Conservation (phyloP, 164 flowering plant species). For the Vitis vinifera region ASM3070453v1 NC_081823.1:24997501-24998000, state of each 20-base stretch:
- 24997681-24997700: not conserved
- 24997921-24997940: not conserved
- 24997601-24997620: not conserved
- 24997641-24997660: not conserved
- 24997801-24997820: not conserved
- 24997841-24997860: not conserved
- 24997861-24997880: not conserved
- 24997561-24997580: not conserved
- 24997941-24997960: not conserved
- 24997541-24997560: too few species aligned
- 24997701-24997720: not conserved
- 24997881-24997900: not conserved
- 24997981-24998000: not conserved
- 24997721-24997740: not conserved
- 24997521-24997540: not conserved
- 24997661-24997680: not conserved
- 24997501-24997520: not conserved
- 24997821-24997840: not conserved
- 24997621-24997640: not conserved
- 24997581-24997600: not conserved
- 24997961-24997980: not conserved
- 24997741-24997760: not conserved
- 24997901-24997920: not conserved
- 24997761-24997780: not conserved
- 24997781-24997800: not conserved